These are phyloP conservation scores for Erythrophleum fordii DNA, from an alignment of 306 rosid genomes.

Conservation along the genomic window DNA sequence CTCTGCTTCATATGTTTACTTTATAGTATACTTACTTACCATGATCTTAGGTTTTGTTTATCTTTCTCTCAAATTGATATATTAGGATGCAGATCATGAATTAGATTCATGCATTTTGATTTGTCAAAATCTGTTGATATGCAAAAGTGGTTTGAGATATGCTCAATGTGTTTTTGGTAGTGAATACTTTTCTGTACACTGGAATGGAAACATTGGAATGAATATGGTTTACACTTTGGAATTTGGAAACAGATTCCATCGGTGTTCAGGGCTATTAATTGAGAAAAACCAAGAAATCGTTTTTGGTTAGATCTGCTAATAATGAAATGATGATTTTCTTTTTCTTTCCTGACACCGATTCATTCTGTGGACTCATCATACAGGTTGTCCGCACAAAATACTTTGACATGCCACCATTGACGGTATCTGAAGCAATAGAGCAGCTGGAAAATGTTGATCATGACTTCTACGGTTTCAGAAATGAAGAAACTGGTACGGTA, in stretches of 20 bases:
- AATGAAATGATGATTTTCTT: background rate
- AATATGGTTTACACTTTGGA: background rate
- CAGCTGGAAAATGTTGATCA: conserved; percentile 89
- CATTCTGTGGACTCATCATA: conserved; percentile 30
- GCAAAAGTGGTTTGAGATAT: background rate
- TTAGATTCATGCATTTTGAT: conserved; percentile 8
- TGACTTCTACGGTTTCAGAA: conserved; percentile 88
- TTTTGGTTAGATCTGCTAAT: conserved; percentile 11
- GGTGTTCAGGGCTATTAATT: background rate
- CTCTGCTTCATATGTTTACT: background rate
- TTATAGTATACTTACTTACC: background rate
- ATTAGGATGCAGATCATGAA: conserved; percentile 4
- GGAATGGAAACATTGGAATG: background rate
- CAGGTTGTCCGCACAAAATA: conserved; percentile 90
- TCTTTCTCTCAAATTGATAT: background rate
- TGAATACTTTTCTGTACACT: background rate
- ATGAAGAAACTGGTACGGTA: conserved; percentile 86
- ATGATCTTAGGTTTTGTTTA: conserved; percentile 5
- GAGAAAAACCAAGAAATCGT: background rate
- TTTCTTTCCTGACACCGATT: background rate
- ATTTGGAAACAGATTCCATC: background rate
- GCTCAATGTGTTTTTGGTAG: background rate
- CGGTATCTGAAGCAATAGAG: conserved; percentile 84
- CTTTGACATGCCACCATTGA: conserved; percentile 97
- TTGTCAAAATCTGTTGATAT: background rate